phyloP scores from a whole-genome alignment of 495 filamentous ascomycete genomes.

The Pyrenopolyporus hunteri region DNA sequence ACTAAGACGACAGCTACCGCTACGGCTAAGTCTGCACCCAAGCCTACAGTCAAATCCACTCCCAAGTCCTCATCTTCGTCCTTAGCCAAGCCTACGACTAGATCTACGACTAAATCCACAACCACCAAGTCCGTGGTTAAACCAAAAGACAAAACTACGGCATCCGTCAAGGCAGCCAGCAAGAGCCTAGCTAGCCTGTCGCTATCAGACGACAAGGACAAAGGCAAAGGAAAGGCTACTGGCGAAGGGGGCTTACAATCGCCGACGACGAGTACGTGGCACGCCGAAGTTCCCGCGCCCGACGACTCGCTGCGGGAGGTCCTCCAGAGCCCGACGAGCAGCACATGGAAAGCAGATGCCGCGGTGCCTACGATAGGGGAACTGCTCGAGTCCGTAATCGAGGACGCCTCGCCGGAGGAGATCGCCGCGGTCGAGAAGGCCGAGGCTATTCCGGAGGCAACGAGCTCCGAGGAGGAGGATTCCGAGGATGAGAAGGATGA shows the following conservation, averaged over 20 bases:
- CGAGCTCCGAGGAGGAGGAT: constrained; percentile 33
- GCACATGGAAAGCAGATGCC: constrained; percentile 53
- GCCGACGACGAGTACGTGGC: constrained; percentile 47
- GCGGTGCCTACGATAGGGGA: constrained; percentile 43
- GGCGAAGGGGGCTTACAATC: constrained; percentile 43
- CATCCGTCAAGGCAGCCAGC: constrained; percentile 10
- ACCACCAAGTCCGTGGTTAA: neutral
- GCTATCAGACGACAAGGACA: neutral
- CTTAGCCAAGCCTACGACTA: neutral
- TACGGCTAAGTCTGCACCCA: too few relatives aligned
- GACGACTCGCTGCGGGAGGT: constrained; percentile 24
- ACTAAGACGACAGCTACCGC: neutral
- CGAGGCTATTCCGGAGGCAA: constrained; percentile 46
- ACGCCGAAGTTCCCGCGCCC: constrained; percentile 14
- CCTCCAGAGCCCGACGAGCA: constrained; percentile 54
- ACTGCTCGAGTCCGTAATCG: constrained; percentile 41
- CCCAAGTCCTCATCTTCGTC: too few relatives aligned
- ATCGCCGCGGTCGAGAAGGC: constrained; percentile 48
- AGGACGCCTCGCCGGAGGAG: constrained; percentile 43
- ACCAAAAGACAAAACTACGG: too few relatives aligned
- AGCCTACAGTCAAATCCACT: too few relatives aligned
- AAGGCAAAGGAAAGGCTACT: neutral
- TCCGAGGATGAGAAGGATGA: constrained; percentile 28
- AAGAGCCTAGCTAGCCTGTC: constrained; percentile 21
- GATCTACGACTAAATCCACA: neutral